These are phyloP conservation scores for Mesembryanthemum crystallinum DNA, from an alignment of 148 eudicot genomes.

Conservation along the genomic window DNA sequence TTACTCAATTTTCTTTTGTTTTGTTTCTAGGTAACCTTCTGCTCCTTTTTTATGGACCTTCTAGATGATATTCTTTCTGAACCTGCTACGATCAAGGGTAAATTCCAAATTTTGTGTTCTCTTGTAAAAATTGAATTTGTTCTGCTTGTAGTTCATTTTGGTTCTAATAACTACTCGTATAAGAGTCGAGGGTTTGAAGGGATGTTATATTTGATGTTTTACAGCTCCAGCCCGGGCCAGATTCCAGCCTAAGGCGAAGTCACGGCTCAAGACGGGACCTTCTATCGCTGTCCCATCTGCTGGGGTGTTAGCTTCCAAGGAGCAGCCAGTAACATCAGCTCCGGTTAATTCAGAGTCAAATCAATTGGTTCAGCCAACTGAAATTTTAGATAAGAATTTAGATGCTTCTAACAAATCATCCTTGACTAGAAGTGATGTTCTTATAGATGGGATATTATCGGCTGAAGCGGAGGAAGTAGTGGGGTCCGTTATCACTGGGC, in stretches of 20 bases:
- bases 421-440: background rate
- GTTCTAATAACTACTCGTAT: too few species aligned
- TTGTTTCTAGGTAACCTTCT: conserved; percentile 3
- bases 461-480: too few species aligned
- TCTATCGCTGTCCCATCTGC: conserved; percentile 11
- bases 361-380: conserved; percentile 23
- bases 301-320: conserved; percentile 13
- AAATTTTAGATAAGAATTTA: conserved; percentile 8
- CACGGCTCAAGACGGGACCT: conserved; percentile 35
- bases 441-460: too few species aligned
- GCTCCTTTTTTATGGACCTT: conserved; percentile 21
- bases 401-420: conserved; percentile 18
- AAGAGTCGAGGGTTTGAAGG: background rate
- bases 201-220: conserved; percentile 10
- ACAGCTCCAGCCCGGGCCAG: conserved; percentile 48
- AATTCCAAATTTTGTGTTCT: background rate
- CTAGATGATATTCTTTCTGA: conserved; percentile 29
- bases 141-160: background rate
- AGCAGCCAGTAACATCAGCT: conserved; percentile 19
- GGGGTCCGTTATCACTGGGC: too few species aligned
- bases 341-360: conserved; percentile 1
- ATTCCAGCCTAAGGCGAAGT: conserved; percentile 63
- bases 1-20: too few species aligned
- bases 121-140: background rate
- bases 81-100: conserved; percentile 23